A percentile compares a stretch with the other conserved stretches of the same genome.
Conservation (phyloP, 1,139 yeast genomes). For the Zygoascus hellenicus region DNA sequence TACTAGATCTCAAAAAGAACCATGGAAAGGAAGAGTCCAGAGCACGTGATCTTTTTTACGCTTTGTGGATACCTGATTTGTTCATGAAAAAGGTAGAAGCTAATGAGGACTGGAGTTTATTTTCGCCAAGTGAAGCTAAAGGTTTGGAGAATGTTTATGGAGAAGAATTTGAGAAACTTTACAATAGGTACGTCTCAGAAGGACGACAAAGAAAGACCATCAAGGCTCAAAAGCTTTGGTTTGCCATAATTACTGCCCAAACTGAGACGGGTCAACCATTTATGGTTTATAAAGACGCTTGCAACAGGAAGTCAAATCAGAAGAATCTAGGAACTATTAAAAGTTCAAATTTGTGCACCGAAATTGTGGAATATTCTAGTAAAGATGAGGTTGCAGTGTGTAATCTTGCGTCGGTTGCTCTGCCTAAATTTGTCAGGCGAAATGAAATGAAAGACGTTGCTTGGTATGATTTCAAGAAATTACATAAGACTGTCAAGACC, state of each 20-base stretch:
- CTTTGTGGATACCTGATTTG: conserved; percentile 77
- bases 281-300: conserved; percentile 76
- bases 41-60: conserved; percentile 77
- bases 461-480: conserved; percentile 51
- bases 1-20: conserved; percentile 67
- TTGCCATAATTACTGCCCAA: conserved; percentile 68
- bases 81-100: conserved; percentile 72
- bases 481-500: conserved; percentile 59
- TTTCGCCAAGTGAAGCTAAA: conserved; percentile 74
- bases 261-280: conserved; percentile 83
- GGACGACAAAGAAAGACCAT: conserved; percentile 53
- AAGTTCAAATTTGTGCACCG: conserved; percentile 78
- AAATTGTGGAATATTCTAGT: conserved; percentile 71
- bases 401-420: conserved; percentile 72
- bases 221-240: conserved; percentile 74
- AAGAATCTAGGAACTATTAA: conserved; percentile 73
- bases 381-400: conserved; percentile 80
- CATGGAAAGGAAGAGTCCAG: conserved; percentile 81
- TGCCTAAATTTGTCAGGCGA: conserved; percentile 51
- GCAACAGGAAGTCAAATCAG: conserved; percentile 70
- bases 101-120: conserved; percentile 67
- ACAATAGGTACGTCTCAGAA: conserved; percentile 56
- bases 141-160: conserved; percentile 69
- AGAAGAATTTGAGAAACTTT: conserved; percentile 57
- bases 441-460: conserved; percentile 32